Evolutionary conservation across 306 rosid genomes (phyloP).

Genomic region (Cucurbita ficifolia): DNA sequence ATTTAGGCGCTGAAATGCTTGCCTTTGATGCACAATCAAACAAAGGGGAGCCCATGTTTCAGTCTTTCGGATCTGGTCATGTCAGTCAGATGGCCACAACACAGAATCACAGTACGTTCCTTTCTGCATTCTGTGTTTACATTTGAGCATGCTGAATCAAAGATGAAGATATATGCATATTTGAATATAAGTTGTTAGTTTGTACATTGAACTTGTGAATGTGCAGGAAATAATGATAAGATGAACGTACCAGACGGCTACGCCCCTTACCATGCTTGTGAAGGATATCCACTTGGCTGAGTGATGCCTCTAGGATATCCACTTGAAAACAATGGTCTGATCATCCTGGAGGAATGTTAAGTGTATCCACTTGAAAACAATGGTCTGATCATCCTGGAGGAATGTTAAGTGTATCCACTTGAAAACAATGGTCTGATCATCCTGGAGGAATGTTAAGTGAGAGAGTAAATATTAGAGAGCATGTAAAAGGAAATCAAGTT

Average conservation of each 20-base stretch:
- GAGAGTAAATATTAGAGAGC: background rate
- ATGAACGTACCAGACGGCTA: background rate
- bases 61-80: conserved; percentile 4
- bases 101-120: conserved; percentile 1
- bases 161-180: background rate
- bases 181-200: background rate
- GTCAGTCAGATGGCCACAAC: background rate
- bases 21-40: background rate
- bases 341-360: background rate
- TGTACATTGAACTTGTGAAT: background rate
- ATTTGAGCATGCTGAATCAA: conserved; percentile 5
- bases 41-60: conserved; percentile 8
- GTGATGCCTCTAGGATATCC: no score
- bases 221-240: conserved; percentile 7
- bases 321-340: background rate
- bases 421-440: background rate
- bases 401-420: no score
- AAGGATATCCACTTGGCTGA: conserved; percentile 4
- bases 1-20: conserved; percentile 15
- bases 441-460: background rate
- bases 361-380: no score
- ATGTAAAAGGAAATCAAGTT: background rate
- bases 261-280: conserved; percentile 1
- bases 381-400: background rate
- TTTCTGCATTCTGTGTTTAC: background rate